Base-by-base conservation (phyloP, 1,284 basidiomycete species). In the Ustilago bromivora region DNA sequence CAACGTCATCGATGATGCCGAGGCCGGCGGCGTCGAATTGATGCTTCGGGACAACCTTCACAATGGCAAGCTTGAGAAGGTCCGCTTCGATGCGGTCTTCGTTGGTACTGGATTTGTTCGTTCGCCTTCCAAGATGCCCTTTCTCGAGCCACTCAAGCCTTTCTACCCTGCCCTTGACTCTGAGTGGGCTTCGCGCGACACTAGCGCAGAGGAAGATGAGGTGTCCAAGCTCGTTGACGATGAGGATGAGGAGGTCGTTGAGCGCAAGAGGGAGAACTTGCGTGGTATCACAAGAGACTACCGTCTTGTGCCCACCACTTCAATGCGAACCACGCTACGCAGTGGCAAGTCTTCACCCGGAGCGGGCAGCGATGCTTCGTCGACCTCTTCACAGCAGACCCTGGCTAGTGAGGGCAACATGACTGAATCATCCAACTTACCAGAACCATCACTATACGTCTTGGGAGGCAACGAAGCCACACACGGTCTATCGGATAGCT, bases 241-340 rank as follows among this genome's bases (percentile, higher is more conserved):
- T n/a, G 73, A 77, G 13, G 72, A 67, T 36, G 76, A 79, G 28
- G 76, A 83, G 43, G 80, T 83, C 31, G 57, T 76, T 15, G 67
- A 75, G 38, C 79, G 80, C 7, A 64, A 71, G 32, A 57, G 79
- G 10, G 65, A 72, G 55, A 64, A 61, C 36, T 15, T 73, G 36
- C 82, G 84, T 9, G 84, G 84, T 8, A 84, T 85, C 58, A 78
- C 83, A 17, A 64, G 84, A n/a, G 84, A 85, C 52, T 85, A 85
- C 72, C 72, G 81, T 10, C 73, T 85, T 10, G 83, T 85, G 0
- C 71, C 76, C 2, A 59, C 56, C 23, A 54, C 66, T 6, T 58
- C 68, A 4, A 61, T 66, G 66, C 61, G 60, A 1, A 57, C 54
- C 32, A 15, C 46, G 0, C 34, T 61, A 13, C 65, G 65, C 28